Evolutionary conservation across 345 rosid genomes (phyloP).

Genomic region (Citrus medica): DNA sequence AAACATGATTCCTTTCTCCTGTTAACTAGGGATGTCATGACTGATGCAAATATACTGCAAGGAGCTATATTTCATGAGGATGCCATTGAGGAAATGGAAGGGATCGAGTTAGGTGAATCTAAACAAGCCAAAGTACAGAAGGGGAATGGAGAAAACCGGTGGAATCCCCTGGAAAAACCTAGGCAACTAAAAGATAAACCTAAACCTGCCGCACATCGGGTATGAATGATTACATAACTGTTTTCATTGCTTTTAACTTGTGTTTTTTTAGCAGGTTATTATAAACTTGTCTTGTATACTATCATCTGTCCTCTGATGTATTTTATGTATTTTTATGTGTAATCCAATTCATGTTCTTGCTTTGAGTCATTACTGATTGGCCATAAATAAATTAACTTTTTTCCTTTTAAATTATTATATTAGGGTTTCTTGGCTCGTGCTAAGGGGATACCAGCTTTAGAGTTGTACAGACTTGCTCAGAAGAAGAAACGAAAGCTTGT

Average conservation of each 20-base stretch:
- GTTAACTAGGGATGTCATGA: constrained; percentile 77
- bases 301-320: not conserved
- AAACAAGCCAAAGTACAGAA: constrained; percentile 35
- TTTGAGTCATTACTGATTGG: not conserved
- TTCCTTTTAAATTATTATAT: constrained; percentile 1
- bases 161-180: constrained; percentile 50
- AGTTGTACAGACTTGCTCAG: constrained; percentile 91
- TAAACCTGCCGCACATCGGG: constrained; percentile 98
- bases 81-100: constrained; percentile 39
- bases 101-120: constrained; percentile 40
- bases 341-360: not conserved
- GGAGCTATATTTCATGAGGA: constrained; percentile 93
- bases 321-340: not conserved
- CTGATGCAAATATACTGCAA: constrained; percentile 93
- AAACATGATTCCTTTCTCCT: constrained; percentile 5
- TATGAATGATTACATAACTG: constrained; percentile 27
- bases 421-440: constrained; percentile 99
- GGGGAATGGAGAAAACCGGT: constrained; percentile 41
- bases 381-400: not conserved
- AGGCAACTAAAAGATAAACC: constrained; percentile 52
- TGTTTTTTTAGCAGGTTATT: not conserved
- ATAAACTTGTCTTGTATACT: not conserved
- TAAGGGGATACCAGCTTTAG: constrained; percentile 96
- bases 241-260: not conserved
- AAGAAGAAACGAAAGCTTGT: constrained; percentile 92